Base-by-base conservation (phyloP, 768 basidiomycete genomes). In the Tricholoma furcatifolium region DNA sequence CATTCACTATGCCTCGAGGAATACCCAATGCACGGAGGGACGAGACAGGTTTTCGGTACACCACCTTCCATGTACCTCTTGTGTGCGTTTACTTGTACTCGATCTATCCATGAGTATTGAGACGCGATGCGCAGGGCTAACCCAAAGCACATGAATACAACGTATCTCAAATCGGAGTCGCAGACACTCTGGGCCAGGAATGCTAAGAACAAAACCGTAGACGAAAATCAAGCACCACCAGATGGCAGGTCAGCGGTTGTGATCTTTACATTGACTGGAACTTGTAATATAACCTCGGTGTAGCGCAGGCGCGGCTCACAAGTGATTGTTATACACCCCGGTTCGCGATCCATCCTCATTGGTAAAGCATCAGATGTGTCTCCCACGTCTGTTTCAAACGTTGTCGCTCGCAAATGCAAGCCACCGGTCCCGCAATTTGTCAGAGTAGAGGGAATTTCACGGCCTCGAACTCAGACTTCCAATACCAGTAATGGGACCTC, bases 31-130 rank as follows among this genome's bases (percentile, higher is more conserved):
- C 80, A 24, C 88, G 84, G 69, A 80, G 82, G 59, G 89, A 92
- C 73, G 91, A 93, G 60, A 85, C 83, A 51, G 88, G 90, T 14
- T 75, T 93, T 75, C 81, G 84, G 42, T 92, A 87, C 69, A 92
- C 92, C 4, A 75, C 80, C 12, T 93, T 93, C 69, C 76, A 84
- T 69, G 90, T 93, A 9, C 92, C 91, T 24, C 69, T 89, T 54
- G 79, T 83, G 86, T 90, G 62, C 56, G 79, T 71, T 10, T 23
- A 32, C 27, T 40, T 14, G 12, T 20, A 10, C 14, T 10, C 42
- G 32, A 23, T 6, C 10, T 20, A 48, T 40, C n/a, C 46, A 1
- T 12, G 9, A 47, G 23, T 43, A 39, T 36, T 21, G 17, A 36
- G 15, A 56, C 41, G 41, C 36, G 44, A 21, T 47, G 10, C 41